Evolutionary conservation across 1,284 basidiomycete species (phyloP).

Genomic region (Cystobasidium slooffiae): DNA sequence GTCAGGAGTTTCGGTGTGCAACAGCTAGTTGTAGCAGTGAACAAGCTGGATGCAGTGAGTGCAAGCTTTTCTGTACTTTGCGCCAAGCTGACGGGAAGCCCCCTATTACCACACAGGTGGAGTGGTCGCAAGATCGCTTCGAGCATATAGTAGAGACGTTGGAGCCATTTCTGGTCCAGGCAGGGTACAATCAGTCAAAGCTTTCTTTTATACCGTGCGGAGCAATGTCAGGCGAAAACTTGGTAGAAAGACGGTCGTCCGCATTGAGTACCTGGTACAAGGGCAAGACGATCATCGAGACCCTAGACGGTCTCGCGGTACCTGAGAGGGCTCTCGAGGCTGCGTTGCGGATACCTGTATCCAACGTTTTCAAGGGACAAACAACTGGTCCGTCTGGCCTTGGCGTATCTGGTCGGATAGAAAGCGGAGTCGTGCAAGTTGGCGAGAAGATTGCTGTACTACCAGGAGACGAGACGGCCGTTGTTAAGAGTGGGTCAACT

Average conservation of each 20-base stretch:
- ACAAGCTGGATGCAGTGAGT: constrained; percentile 87
- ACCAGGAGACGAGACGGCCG: constrained; percentile 87
- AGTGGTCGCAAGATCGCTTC: constrained; percentile 81
- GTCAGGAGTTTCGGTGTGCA: constrained; percentile 92
- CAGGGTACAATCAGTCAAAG: constrained; percentile 80
- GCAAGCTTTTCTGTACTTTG: not conserved
- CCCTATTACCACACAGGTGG: constrained; percentile 64
- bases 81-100: not conserved
- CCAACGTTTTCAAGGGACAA: constrained; percentile 90
- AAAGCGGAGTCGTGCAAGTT: constrained; percentile 85
- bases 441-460: constrained; percentile 84
- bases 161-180: constrained; percentile 79
- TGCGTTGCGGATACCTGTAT: constrained; percentile 84
- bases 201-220: constrained; percentile 86
- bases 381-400: constrained; percentile 71
- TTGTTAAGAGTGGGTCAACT: constrained; percentile 71
- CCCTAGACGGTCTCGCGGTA: constrained; percentile 62
- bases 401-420: constrained; percentile 83
- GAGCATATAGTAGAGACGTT: constrained; percentile 78
- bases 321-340: constrained; percentile 66
- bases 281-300: constrained; percentile 81
- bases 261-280: constrained; percentile 77
- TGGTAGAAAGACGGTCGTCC: constrained; percentile 64
- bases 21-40: constrained; percentile 89
- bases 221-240: constrained; percentile 86